Evolutionary conservation across 176 grass and related monocot species (phyloP).

Genomic region (Triticum turgidum): DNA sequence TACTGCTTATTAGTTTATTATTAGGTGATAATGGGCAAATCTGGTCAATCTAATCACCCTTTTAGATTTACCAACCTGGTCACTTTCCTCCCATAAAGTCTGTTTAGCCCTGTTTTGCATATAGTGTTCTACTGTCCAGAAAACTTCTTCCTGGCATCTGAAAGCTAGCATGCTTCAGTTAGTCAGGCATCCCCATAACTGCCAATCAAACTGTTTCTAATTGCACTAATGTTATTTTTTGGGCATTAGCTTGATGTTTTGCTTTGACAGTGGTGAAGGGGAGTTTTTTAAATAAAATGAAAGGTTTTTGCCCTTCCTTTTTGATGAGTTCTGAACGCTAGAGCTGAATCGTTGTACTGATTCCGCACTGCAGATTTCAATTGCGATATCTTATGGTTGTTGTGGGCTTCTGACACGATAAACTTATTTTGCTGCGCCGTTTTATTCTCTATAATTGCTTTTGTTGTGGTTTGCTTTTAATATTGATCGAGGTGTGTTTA

Average conservation of each 20-base stretch:
- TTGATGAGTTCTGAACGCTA: background rate
- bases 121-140: background rate
- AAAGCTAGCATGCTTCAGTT: background rate
- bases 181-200: slow-evolving; percentile 3
- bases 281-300: background rate
- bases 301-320: background rate
- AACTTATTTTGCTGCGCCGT: background rate
- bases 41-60: background rate
- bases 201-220: background rate
- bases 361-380: background rate
- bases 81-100: background rate
- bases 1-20: background rate
- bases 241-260: background rate
- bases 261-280: background rate
- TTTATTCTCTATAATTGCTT: background rate
- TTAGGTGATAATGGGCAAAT: background rate
- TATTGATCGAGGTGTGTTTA: background rate
- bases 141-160: background rate
- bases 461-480: background rate
- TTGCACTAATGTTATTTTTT: background rate
- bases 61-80: background rate
- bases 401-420: background rate
- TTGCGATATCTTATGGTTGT: background rate
- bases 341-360: background rate
- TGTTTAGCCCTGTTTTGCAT: background rate